Evolutionary conservation across 2,329 filamentous ascomycete genomes (phyloP), one percentile per base, ranked within the genome.

Genomic region (Amphichorda felina): DNA sequence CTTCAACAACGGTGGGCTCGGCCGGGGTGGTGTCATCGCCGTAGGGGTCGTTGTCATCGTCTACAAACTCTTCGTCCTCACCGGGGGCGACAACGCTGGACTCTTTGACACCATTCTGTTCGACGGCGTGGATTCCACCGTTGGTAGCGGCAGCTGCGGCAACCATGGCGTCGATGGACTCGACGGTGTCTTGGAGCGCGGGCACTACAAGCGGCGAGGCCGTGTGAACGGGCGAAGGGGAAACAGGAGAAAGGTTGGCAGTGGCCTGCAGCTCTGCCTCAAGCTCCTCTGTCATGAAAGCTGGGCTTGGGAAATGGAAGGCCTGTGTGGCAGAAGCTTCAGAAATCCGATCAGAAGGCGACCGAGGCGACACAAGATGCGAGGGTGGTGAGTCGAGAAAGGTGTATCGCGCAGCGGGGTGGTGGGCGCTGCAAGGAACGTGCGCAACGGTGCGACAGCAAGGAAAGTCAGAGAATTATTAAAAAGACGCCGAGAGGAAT

Each of bases 171-270:
- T 63, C 63, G 41, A 68, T 56, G 41, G 56, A 61, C 43, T 71
- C 67, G 45, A 66, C 68, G 37, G 66, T 68, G 41, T 69, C 57
- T 49, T 72, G 68, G 38, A 73, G 64, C 18, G 57, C 54, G 22
- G 68, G 67, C 36, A 71, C 61, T 40, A 64, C 56, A 37, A 63
- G 52, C 31, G 66, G 54, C 18, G 64, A 62, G 38, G 63, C 57
- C 33, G 58, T 60, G 43, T 70, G 59, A 40, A 68, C 48, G 38
- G 65, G 59, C 38, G 64, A 55, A 33, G 68, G 70, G 35, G 68
- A 72, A 34, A 71, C 49, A 10, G 68, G 68, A 33, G 61, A 69
- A 38, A 73, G 56, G 51, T 65, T 59, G 55, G 68, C 68, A 45
- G 66, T 36, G 46, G 68, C 68, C 61, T 68, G 60, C 43, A 70